Percentiles rank a stretch among this genome's conserved stretches.
phyloP scores from a whole-genome alignment of 768 basidiomycete species.

The Trametes cubensis region DNA sequence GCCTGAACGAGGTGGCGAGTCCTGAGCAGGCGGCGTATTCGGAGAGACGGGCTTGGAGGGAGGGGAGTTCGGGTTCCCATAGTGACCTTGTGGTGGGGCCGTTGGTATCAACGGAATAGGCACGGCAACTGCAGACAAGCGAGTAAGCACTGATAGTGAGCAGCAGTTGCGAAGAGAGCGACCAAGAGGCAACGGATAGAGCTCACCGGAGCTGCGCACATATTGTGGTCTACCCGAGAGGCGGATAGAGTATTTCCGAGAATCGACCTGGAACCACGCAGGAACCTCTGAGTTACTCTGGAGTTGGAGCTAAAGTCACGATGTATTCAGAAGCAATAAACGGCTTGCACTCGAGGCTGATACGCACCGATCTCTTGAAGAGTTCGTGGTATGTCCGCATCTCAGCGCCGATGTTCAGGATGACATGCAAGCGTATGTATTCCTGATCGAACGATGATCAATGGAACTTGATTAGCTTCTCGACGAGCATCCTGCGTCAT shows the following conservation, averaged over 20 bases:
- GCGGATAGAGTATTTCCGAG: slow-evolving; percentile 41
- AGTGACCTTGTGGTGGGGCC: slow-evolving; percentile 10
- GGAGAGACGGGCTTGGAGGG: slow-evolving; percentile 10
- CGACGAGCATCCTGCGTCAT: slow-evolving; percentile 21
- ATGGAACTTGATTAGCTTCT: slow-evolving; percentile 44
- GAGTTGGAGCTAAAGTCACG: slow-evolving; percentile 18
- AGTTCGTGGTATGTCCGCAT: slow-evolving; percentile 50
- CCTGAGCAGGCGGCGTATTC: slow-evolving; percentile 13
- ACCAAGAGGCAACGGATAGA: background rate
- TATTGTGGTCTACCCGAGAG: slow-evolving; percentile 42
- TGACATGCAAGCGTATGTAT: slow-evolving; percentile 60
- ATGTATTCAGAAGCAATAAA: slow-evolving; percentile 41
- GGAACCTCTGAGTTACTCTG: slow-evolving; percentile 27
- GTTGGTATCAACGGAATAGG: slow-evolving; percentile 15
- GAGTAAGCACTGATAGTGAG: background rate
- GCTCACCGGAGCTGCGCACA: slow-evolving; percentile 21
- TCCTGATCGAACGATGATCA: slow-evolving; percentile 45
- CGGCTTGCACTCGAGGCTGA: background rate
- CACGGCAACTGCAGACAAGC: slow-evolving; percentile 1
- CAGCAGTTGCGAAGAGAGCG: background rate
- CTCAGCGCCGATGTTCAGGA: slow-evolving; percentile 50
- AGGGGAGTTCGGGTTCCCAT: slow-evolving; percentile 21
- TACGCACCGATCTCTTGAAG: slow-evolving; percentile 39
- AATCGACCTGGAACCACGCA: slow-evolving; percentile 47
- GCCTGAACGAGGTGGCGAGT: slow-evolving; percentile 1